These are phyloP conservation scores for Ogataea methanolica DNA, from an alignment of 805 yeast species.

Conservation along the genomic window DNA sequence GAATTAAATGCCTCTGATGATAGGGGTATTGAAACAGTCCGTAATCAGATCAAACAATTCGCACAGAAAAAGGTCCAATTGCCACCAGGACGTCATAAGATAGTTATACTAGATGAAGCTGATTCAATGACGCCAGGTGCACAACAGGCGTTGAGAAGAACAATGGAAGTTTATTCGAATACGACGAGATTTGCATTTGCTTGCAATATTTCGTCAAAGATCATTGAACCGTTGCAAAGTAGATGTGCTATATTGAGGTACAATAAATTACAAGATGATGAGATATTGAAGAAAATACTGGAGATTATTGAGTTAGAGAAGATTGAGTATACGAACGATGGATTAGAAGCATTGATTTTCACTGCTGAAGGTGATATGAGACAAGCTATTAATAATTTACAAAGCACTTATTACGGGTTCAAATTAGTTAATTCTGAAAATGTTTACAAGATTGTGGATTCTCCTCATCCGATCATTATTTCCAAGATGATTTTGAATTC, in stretches of 20 bases:
- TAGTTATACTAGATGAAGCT: conserved; percentile 90
- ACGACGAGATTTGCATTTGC: conserved; percentile 98
- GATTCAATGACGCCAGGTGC: conserved; percentile 97
- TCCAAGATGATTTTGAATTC: conserved; percentile 55
- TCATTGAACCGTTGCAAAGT: conserved; percentile 94
- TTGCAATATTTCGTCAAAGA: conserved; percentile 89
- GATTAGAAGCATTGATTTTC: conserved; percentile 86
- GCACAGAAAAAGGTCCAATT: conserved; percentile 89
- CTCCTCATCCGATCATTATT: conserved; percentile 89
- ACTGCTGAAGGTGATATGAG: conserved; percentile 99
- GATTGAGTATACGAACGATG: conserved; percentile 81
- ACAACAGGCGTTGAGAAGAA: conserved; percentile 88
- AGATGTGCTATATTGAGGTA: conserved; percentile 93
- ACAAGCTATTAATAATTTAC: conserved; percentile 92
- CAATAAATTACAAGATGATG: conserved; percentile 75
- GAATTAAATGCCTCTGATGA: conserved; percentile 97
- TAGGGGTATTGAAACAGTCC: conserved; percentile 94
- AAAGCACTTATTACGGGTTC: conserved; percentile 92
- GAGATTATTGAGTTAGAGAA: conserved; percentile 67
- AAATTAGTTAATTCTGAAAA: conserved; percentile 86
- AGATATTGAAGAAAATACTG: conserved; percentile 71
- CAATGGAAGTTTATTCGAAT: conserved; percentile 93
- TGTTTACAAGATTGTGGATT: conserved; percentile 92
- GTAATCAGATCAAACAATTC: conserved; percentile 90
- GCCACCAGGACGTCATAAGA: conserved; percentile 88